Conservation (phyloP, 495 filamentous ascomycete species). For the Cercophora sp. region DNA sequence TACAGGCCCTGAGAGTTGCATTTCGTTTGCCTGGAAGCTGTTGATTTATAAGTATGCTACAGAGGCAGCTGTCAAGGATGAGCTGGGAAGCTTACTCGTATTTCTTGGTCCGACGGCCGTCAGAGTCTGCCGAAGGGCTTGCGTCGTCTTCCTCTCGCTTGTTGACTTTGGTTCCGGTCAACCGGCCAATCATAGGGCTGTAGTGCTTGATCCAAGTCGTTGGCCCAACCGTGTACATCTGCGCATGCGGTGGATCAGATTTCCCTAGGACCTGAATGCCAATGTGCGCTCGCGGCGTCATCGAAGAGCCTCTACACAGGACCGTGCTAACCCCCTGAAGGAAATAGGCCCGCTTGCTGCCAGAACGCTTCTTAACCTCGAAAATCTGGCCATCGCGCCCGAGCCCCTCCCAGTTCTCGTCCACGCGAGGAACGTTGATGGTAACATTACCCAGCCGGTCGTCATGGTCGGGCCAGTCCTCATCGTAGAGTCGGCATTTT, state of each 20-base stretch:
- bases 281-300: constrained; percentile 54
- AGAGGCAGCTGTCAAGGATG: too few species aligned
- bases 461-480: constrained; percentile 82
- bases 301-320: constrained; percentile 52
- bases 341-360: constrained; percentile 79
- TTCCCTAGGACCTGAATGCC: constrained; percentile 71
- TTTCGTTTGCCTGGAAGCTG: constrained; percentile 92
- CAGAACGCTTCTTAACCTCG: constrained; percentile 75
- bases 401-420: constrained; percentile 64
- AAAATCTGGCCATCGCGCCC: constrained; percentile 54
- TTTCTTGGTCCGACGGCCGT: constrained; percentile 53
- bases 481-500: constrained; percentile 80
- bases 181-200: constrained; percentile 80
- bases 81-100: constrained; percentile 72
- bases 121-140: constrained; percentile 24
- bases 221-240: constrained; percentile 73
- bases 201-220: constrained; percentile 79
- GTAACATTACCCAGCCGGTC: constrained; percentile 83
- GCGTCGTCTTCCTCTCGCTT: constrained; percentile 34
- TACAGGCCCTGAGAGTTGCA: constrained; percentile 81
- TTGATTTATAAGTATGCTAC: too few species aligned
- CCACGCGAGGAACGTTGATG: constrained; percentile 53
- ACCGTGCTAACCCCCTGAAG: constrained; percentile 57
- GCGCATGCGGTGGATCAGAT: constrained; percentile 68
- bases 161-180: constrained; percentile 71